These are phyloP conservation scores for Colletotrichum sp. DNA, from an alignment of 2,329 filamentous ascomycete genomes.

Conservation along the genomic window DNA sequence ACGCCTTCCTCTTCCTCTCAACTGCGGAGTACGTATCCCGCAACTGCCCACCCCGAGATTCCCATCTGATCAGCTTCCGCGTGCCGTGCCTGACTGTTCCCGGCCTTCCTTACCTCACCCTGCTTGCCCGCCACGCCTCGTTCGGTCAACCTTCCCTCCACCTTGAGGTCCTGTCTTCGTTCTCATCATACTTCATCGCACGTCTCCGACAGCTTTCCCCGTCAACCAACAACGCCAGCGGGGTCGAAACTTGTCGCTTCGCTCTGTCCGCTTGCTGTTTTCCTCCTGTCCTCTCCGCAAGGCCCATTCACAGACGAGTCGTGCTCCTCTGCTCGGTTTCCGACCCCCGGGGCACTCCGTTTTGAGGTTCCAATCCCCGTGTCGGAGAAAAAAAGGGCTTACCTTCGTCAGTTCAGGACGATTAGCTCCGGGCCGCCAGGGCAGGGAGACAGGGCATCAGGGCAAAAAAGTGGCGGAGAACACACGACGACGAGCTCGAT, in stretches of 20 bases:
- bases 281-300: background rate
- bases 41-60: background rate
- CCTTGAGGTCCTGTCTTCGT: background rate
- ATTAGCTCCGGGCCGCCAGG: background rate
- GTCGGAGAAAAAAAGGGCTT: background rate
- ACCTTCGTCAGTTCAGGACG: background rate
- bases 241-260: background rate
- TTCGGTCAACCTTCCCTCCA: background rate
- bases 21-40: background rate
- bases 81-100: background rate
- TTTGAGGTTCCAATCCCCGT: background rate
- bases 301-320: background rate
- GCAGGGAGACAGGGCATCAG: background rate
- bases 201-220: background rate
- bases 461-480: background rate
- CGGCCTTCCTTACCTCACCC: background rate
- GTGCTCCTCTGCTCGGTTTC: background rate
- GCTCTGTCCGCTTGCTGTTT: background rate
- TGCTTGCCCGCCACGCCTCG: background rate
- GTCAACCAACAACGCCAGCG: background rate
- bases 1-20: background rate
- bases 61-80: background rate
- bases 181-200: background rate
- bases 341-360: background rate
- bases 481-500: background rate